Evolutionary conservation across 306 rosid species (phyloP).

Genomic region (Castanea sativa): DNA sequence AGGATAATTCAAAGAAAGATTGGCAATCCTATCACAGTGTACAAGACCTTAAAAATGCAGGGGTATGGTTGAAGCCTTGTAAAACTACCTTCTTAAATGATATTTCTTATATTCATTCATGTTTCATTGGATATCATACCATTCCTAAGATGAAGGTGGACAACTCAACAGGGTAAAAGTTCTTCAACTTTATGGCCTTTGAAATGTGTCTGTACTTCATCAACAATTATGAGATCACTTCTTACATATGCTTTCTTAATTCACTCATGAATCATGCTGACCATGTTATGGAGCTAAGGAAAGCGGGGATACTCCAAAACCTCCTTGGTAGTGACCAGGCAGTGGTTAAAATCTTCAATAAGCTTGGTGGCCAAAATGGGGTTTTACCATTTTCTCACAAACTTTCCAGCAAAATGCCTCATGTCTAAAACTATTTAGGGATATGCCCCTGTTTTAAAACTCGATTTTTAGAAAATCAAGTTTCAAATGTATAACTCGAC

Average conservation of each 20-base stretch:
- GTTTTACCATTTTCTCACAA: too few species aligned
- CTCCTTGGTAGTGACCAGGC: slow-evolving; percentile 19
- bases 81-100: not conserved
- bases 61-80: not conserved
- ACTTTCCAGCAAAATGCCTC: too few species aligned
- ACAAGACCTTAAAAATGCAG: slow-evolving; percentile 13
- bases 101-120: not conserved
- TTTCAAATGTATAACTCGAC: too few species aligned
- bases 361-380: slow-evolving; percentile 5
- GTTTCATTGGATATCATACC: not conserved
- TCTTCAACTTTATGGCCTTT: slow-evolving; percentile 24
- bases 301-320: not conserved
- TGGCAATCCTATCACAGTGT: slow-evolving; percentile 4
- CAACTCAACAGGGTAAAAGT: slow-evolving; percentile 6
- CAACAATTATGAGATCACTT: slow-evolving; percentile 8
- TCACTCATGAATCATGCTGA: slow-evolving; percentile 15
- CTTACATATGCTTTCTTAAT: slow-evolving; percentile 15
- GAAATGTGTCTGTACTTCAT: slow-evolving; percentile 20
- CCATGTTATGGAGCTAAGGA: slow-evolving; percentile 15
- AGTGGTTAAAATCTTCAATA: slow-evolving; percentile 22
- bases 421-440: too few species aligned
- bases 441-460: too few species aligned
- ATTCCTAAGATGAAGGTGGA: slow-evolving; percentile 15
- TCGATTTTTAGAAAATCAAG: too few species aligned
- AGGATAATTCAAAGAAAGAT: too few species aligned